phyloP scores from a whole-genome alignment of 768 basidiomycete species.

The Psilocybe cubensis region DNA sequence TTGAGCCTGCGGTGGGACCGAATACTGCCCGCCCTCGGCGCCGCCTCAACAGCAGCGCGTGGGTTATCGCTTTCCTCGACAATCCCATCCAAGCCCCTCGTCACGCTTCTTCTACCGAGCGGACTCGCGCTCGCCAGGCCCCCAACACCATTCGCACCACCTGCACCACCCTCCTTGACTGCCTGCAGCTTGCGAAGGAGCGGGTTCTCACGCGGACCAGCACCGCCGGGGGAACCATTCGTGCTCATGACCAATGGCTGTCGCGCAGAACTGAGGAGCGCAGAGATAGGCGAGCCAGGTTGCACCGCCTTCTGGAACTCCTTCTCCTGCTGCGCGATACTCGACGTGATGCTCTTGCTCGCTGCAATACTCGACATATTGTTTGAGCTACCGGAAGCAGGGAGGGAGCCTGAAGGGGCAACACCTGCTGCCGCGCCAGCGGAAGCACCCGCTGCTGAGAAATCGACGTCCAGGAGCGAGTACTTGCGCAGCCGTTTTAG shows the following conservation, averaged over 20 bases:
- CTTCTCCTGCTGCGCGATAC: slow-evolving; percentile 85
- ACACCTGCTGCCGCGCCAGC: background rate
- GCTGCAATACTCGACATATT: slow-evolving; percentile 3
- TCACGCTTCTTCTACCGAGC: slow-evolving; percentile 45
- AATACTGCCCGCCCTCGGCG: background rate
- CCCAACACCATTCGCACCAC: no score
- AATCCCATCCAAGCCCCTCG: slow-evolving; percentile 47
- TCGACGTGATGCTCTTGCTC: slow-evolving; percentile 55
- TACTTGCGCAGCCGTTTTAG: slow-evolving; percentile 67
- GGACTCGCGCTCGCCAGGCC: no score
- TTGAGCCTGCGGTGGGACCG: background rate
- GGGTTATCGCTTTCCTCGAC: slow-evolving; percentile 32
- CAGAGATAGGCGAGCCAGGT: slow-evolving; percentile 93
- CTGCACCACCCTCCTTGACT: slow-evolving; percentile 39
- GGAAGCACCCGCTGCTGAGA: slow-evolving; percentile 27
- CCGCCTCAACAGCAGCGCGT: background rate
- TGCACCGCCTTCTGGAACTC: slow-evolving; percentile 97
- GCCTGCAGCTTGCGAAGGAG: slow-evolving; percentile 30
- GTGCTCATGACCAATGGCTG: slow-evolving; percentile 81
- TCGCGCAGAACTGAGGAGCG: slow-evolving; percentile 84
- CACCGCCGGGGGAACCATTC: slow-evolving; percentile 17
- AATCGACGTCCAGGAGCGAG: slow-evolving; percentile 68
- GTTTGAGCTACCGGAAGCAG: background rate
- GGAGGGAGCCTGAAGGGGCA: background rate
- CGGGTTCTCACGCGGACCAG: slow-evolving; percentile 26